Base-by-base conservation (phyloP, 805 yeast species). In the Ogataea sp. region DNA sequence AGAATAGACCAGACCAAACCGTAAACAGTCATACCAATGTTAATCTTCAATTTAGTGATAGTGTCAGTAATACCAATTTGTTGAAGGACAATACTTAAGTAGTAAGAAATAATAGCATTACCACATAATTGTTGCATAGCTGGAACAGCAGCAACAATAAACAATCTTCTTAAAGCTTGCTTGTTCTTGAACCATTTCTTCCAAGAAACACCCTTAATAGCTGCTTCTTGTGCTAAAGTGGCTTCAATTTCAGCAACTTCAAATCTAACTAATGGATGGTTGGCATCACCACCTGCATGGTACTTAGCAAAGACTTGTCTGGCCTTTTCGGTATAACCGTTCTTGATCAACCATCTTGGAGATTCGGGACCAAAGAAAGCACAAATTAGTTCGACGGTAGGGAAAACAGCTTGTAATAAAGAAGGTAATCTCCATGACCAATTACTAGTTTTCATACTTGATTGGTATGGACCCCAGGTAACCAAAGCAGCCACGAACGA, bases 351-450 rank as follows among this genome's bases (percentile, higher is more conserved):
- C 52, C 46, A 68, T 50, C 73, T 56, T 44, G 73, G 73, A n/a
- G 65, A 57, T 51, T 68, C 73, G 2, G 75, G 75, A 36, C 64
- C 47, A 52, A 62, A 16, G 16, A 32, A 14, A n/a, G 26, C 25
- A 10, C 20, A 32, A 7, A 32, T 11, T 3, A 6, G 18, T 30
- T 30, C 33, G 16, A 30, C 18, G 5, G 17, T 18, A 4, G 79
- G 71, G 41, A 72, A 58, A 24, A 61, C 44, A 38, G 68, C 74
- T 56, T 75, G 80, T 20, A 73, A 43, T 41, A 63, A 65, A 6
- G 75, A 62, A 20, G 80, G 80, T 40, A 73, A 59, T 56, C 75
- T 67, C 80, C 80, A 75, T 26, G 66, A 53, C 63, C 67, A 64
- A 11, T 32, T 21, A 26, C 56, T 56, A 18, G 76, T 72, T 11